phyloP scores from a whole-genome alignment of 2,329 filamentous ascomycete genomes.

The Phaeosphaeria sp. region DNA sequence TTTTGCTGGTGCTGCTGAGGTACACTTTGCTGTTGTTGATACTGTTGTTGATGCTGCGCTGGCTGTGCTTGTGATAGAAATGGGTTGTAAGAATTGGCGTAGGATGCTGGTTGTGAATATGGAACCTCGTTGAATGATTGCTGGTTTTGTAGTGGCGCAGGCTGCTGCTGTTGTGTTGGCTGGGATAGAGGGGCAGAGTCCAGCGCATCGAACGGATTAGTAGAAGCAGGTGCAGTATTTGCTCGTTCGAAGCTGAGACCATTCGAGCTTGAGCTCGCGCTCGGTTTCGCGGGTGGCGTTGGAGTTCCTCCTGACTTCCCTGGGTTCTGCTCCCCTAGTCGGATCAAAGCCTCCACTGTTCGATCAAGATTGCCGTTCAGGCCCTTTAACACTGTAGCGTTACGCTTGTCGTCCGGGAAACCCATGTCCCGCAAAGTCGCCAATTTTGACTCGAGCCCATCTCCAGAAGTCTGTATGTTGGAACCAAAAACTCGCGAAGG shows the following conservation, averaged over 20 bases:
- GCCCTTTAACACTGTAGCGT: constrained; percentile 80
- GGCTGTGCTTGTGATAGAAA: constrained; percentile 61
- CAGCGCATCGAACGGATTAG: constrained; percentile 55
- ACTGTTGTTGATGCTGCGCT: constrained; percentile 31
- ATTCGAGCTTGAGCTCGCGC: too few species aligned
- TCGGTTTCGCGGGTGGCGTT: constrained; percentile 56
- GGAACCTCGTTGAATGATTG: constrained; percentile 30
- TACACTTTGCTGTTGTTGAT: constrained; percentile 26
- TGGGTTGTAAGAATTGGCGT: constrained; percentile 68
- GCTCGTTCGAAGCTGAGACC: constrained; percentile 53
- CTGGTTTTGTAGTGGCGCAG: constrained; percentile 39
- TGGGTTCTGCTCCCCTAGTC: constrained; percentile 71
- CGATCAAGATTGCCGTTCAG: constrained; percentile 85
- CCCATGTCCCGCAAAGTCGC: constrained; percentile 86
- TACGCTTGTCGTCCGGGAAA: constrained; percentile 82
- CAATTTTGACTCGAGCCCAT: constrained; percentile 79
- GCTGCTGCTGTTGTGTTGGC: constrained; percentile 35
- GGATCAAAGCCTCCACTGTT: constrained; percentile 82
- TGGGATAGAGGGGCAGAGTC: constrained; percentile 40
- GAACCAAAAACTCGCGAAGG: constrained; percentile 72
- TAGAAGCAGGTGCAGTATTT: constrained; percentile 36
- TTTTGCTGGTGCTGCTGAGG: constrained; percentile 19
- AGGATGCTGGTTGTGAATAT: constrained; percentile 33
- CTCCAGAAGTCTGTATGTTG: constrained; percentile 61
- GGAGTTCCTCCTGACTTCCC: constrained; percentile 54